phyloP scores from a whole-genome alignment of 176 grass and related monocot genomes.

The Rhynchospora tenuis region DNA sequence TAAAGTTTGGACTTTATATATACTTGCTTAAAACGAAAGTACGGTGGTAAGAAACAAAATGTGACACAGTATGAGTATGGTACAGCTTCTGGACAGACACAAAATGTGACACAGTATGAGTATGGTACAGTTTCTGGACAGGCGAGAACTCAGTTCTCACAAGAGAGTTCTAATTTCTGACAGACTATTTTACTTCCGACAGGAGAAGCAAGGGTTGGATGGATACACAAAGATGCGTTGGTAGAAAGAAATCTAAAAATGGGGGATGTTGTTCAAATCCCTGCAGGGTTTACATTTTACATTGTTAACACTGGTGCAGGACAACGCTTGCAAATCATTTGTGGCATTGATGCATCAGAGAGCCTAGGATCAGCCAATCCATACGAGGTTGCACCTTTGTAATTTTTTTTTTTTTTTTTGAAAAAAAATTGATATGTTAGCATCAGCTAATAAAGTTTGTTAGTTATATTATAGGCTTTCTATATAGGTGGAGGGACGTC shows the following conservation, averaged over 20 bases:
- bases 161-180: background rate
- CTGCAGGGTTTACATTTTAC: conserved; percentile 77
- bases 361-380: conserved; percentile 40
- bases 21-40: background rate
- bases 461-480: conserved; percentile 52
- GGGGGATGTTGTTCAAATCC: conserved; percentile 83
- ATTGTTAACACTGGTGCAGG: conserved; percentile 75
- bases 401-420: background rate
- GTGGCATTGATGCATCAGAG: conserved; percentile 77
- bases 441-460: background rate
- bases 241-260: conserved; percentile 79
- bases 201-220: conserved; percentile 75
- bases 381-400: conserved; percentile 40
- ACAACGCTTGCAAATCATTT: conserved; percentile 65
- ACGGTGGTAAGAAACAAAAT: background rate
- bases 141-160: too few relatives aligned
- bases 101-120: background rate
- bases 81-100: background rate
- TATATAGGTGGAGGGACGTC: conserved; percentile 46
- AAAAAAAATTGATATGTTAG: background rate
- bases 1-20: background rate
- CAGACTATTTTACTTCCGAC: background rate
- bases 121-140: background rate
- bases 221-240: conserved; percentile 54
- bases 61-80: background rate